Base-by-base conservation (phyloP, 108 stramenopile genomes). In the Asterionellopsis glacialis region DNA sequence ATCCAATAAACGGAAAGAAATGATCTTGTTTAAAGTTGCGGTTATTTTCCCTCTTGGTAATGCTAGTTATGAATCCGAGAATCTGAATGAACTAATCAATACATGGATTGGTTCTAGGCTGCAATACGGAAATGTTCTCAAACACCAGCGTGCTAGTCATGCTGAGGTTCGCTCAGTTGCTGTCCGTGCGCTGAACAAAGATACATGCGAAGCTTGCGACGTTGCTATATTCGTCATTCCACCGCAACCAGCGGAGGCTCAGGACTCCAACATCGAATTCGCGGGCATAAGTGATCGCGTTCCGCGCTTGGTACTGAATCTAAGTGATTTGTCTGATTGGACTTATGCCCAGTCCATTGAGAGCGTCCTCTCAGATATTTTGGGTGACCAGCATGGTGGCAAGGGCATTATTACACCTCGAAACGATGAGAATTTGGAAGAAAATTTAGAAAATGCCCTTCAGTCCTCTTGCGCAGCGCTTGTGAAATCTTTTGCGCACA, bases 201-300 rank as follows among this genome's bases (percentile, higher is more conserved):
- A 59, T 49, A 63, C 57, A 59, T 33, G 33, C 33, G 33, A 33
- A 7, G 33, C 33, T 33, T 33, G 33, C 33, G 70, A 77, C 57
- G 56, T 68, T 44, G 62, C 52, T 25, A 47, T 77, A 13, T 38
- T 71, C 49, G 57, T 76, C 9, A 44, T 71, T 38, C 66, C 70
- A 6, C 65, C 65, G 33, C 39, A 41, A 13, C 12, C 21, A 19
- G 16, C n/a, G 2, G 24, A 25, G 1, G 6, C 39, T 16, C n/a
- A 41, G n/a, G 28, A 9, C 39, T 1, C 56, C 3, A 42, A 41
- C 40, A 19, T 26, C 4, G 1, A 16, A 16, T 18, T 41, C 6
- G 18, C 33, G 1, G 15, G 4, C 14, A 21, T 16, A 5, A 2
- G 7, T 9, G n/a, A n/a, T 16, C 42, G 18, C 19, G 22, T 41